Conservation (phyloP, 768 basidiomycete species). For the Leccinum olivaceopallidum region DNA sequence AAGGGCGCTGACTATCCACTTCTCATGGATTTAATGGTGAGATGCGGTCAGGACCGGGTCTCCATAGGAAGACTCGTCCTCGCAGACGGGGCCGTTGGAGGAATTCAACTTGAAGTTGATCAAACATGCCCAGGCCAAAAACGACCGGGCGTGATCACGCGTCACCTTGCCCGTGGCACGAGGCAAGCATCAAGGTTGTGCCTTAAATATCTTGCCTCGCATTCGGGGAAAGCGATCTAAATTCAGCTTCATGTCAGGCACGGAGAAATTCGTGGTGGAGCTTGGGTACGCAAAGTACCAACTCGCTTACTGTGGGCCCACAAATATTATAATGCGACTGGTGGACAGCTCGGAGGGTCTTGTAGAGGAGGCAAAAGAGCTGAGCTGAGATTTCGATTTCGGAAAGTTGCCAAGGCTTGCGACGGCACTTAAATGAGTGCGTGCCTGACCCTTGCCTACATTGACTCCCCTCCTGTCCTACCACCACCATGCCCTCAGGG, state of each 20-base stretch:
- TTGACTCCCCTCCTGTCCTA: conserved; percentile 5
- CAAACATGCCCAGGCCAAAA: conserved; percentile 5
- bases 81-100: not conserved
- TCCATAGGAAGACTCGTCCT: not conserved
- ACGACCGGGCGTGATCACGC: conserved; percentile 1
- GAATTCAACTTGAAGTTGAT: not conserved
- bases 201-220: conserved; percentile 3
- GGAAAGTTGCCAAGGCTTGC: not conserved
- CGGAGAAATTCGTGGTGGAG: conserved; percentile 6
- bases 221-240: conserved; percentile 3
- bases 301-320: not conserved
- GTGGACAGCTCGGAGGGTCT: not conserved
- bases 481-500: conserved; percentile 24
- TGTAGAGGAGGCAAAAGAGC: not conserved
- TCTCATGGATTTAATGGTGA: not conserved
- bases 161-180: not conserved
- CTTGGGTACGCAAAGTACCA: conserved; percentile 11
- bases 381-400: not conserved
- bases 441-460: conserved; percentile 21
- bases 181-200: conserved; percentile 4
- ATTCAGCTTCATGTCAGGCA: conserved; percentile 12
- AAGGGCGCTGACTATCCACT: not conserved
- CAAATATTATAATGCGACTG: not conserved
- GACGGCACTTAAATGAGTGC: conserved; percentile 18
- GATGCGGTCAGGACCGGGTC: not conserved